Conservation (phyloP, 306 rosid genomes). For the peach (Prunus persica) region Prunus_persica_NCBIv2 NC_034012.1:13899001-13899500, state of each 20-base stretch:
- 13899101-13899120: too few species aligned
- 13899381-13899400: conserved; percentile 3
- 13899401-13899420: conserved; percentile 11
- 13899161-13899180: conserved; percentile 6
- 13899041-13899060: too few species aligned
- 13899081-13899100: too few species aligned
- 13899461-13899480: conserved; percentile 15
- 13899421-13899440: conserved; percentile 8
- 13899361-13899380: not conserved
- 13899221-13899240: not conserved
- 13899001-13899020: too few species aligned
- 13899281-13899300: not conserved
- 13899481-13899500: conserved; percentile 19
- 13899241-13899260: not conserved
- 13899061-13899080: too few species aligned
- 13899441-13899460: conserved; percentile 15
- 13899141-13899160: not conserved
- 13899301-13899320: not conserved
- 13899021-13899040: too few species aligned
- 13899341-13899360: not conserved
- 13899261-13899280: conserved; percentile 14
- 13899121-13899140: too few species aligned
- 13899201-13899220: not conserved
- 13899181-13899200: conserved; percentile 1
- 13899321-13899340: not conserved